Conservation (phyloP, 2,329 filamentous ascomycete species). For the Dactylellina leptospora region DNA sequence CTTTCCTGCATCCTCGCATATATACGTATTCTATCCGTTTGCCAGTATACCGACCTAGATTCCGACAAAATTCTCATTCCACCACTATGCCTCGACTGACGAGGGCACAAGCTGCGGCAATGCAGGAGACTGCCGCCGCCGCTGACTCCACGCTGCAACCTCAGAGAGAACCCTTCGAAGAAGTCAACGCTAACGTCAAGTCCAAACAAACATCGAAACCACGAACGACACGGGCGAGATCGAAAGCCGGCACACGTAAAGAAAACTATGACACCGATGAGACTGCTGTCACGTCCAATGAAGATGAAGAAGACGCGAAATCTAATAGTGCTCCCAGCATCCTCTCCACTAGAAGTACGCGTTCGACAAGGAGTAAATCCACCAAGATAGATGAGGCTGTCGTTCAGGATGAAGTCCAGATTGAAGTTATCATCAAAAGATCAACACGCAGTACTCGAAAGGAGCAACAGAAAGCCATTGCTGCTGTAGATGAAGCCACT, state of each 20-base stretch:
- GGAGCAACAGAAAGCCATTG: background rate
- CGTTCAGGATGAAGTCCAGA: slow-evolving; percentile 24
- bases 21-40: background rate
- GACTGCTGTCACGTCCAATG: background rate
- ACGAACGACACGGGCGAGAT: slow-evolving; percentile 24
- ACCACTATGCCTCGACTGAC: slow-evolving; percentile 36
- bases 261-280: slow-evolving; percentile 30
- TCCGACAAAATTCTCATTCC: background rate
- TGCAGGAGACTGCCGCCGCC: slow-evolving; percentile 13
- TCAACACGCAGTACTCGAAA: slow-evolving; percentile 30
- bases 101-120: slow-evolving; percentile 36
- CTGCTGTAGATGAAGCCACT: background rate
- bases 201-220: slow-evolving; percentile 7
- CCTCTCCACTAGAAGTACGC: slow-evolving; percentile 11
- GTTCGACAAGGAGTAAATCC: slow-evolving; percentile 13
- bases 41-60: background rate
- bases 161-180: slow-evolving; percentile 44
- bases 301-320: slow-evolving; percentile 12
- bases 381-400: slow-evolving; percentile 14
- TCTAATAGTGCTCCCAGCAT: slow-evolving; percentile 13
- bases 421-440: slow-evolving; percentile 40
- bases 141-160: background rate
- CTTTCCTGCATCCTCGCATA: background rate
- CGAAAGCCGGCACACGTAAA: slow-evolving; percentile 36
- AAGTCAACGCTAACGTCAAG: slow-evolving; percentile 33